A percentile compares a stretch with the other conserved stretches of the same genome.
These are phyloP conservation scores for Epichloe aotearoae DNA, from an alignment of 2,329 filamentous ascomycete genomes.

Conservation along the genomic window DNA sequence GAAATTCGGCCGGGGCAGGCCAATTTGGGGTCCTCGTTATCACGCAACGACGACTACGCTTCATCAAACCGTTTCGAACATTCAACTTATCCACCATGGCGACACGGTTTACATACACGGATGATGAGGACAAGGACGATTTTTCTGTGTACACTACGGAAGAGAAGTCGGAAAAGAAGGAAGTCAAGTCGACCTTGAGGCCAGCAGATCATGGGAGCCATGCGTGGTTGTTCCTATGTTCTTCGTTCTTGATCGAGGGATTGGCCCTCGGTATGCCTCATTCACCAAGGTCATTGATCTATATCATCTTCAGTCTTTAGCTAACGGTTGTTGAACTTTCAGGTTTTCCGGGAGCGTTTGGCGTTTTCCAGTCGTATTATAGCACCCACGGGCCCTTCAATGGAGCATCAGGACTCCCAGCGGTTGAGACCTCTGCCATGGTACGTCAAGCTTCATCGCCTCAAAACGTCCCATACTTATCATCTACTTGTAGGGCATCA, in stretches of 20 bases:
- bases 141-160: background rate
- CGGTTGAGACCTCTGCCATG: conserved; percentile 47
- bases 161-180: conserved; percentile 1
- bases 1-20: background rate
- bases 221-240: conserved; percentile 20
- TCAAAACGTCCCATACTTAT: background rate
- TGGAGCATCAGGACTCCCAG: conserved; percentile 34
- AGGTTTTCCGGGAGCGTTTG: conserved; percentile 53
- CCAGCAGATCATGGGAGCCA: conserved; percentile 20
- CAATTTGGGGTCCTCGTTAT: background rate
- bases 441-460: conserved; percentile 13
- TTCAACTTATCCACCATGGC: background rate
- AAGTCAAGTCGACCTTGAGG: background rate
- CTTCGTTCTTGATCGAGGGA: conserved; percentile 11
- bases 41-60: background rate
- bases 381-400: conserved; percentile 40
- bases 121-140: conserved; percentile 1
- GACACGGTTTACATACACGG: background rate
- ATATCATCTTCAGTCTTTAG: too few relatives aligned
- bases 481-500: conserved; percentile 24
- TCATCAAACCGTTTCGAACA: background rate
- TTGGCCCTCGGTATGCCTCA: conserved; percentile 8
- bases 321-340: background rate
- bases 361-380: conserved; percentile 55
- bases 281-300: too few relatives aligned